These are phyloP conservation scores for Bonia amplexicaulis DNA, from an alignment of 176 grass and related monocot genomes.

Conservation along the genomic window DNA sequence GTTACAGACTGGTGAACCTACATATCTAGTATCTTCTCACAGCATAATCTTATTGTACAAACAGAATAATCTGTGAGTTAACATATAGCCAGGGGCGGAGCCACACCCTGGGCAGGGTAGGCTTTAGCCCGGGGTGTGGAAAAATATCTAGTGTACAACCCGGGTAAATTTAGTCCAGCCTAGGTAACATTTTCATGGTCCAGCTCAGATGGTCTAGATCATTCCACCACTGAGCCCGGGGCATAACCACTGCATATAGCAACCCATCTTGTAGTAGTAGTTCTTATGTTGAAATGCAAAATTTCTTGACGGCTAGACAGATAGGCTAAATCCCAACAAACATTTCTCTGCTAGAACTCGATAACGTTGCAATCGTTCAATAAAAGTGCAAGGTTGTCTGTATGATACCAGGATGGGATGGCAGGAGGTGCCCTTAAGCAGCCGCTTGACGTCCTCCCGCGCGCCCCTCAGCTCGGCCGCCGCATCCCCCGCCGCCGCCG, in stretches of 20 bases:
- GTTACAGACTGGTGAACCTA: background rate
- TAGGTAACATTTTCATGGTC: too few relatives aligned
- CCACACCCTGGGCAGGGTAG: too few relatives aligned
- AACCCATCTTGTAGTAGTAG: background rate
- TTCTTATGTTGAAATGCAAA: constrained; percentile 7
- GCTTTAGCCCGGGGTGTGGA: too few relatives aligned
- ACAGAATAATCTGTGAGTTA: background rate
- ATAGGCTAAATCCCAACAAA: background rate
- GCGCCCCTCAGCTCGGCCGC: constrained; percentile 42
- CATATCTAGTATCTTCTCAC: background rate
- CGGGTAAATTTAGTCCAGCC: too few relatives aligned
- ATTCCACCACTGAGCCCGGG: too few relatives aligned
- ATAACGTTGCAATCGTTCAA: background rate
- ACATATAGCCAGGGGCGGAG: too few relatives aligned
- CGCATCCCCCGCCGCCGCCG: constrained; percentile 7
- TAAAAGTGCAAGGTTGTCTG: background rate
- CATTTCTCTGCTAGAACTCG: background rate
- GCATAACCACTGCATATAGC: too few relatives aligned
- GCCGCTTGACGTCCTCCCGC: constrained; percentile 61
- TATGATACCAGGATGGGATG: constrained; percentile 74
- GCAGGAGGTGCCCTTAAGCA: constrained; percentile 65
- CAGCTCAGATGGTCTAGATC: too few relatives aligned
- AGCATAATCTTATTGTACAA: background rate
- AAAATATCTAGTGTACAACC: too few relatives aligned
- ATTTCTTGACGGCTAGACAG: background rate